Base-by-base conservation (phyloP, 805 yeast species). In the Tetrapisispora arboricola region DNA sequence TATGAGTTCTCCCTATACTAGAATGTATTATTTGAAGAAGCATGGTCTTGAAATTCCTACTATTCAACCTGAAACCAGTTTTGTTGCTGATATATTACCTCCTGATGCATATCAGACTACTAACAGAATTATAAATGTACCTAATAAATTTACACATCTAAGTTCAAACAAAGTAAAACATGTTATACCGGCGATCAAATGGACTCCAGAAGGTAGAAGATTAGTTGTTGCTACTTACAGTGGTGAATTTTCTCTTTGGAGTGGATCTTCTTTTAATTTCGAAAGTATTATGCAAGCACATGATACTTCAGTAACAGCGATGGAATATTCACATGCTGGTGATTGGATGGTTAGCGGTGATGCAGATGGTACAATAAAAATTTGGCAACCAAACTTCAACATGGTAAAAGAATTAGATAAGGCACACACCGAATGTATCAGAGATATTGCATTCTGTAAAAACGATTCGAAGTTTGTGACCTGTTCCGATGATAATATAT, bases 211-310 rank as follows among this genome's bases (percentile, higher is more conserved):
- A 51, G 97, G 96, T 0, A 70, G 96, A 50, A 68, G 98, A 50
- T 67, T 92, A 38, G 69, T 92, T 21, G 95, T 94, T 6, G 94
- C 95, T 0, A 77, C 90, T 22, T 86, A 84, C 64, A 76, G 85
- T 42, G 99, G 99, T 32, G 99, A 92, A 59, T 88, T 92, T 63
- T 88, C 97, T 11, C 67, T 92, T 35, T 92, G 97, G 97, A 87
- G 88, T 60, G 96, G 97, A 10, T 75, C 84, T 70, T 81, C 95
- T 9, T 92, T 90, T 64, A 86, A 85, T 57, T 87, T 92, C 58
- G 99, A 92, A 60, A 85, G 95, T 41, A 87, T 92, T 48, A 92
- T 88, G 94, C 98, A 92, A 67, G 97, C 97, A 1, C 99, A 92
- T 63, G 99, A 92, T 59, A 71, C 82, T 44, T 87, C 96, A 0